phyloP scores from a whole-genome alignment of 352 stramenopile species.

The Pythium folliculosum region DNA sequence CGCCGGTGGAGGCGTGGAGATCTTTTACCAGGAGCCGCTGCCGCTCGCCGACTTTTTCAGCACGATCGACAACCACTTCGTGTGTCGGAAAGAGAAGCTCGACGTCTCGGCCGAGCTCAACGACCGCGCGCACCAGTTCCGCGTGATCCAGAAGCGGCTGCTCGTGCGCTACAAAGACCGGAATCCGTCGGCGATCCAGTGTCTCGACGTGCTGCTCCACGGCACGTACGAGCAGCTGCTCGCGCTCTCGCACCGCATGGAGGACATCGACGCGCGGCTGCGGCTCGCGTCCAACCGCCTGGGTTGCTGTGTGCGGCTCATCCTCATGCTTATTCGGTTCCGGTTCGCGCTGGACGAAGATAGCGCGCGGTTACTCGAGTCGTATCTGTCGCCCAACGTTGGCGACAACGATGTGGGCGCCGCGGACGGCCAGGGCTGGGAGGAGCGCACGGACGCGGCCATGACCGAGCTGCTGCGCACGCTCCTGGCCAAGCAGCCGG shows the following conservation, averaged over 20 bases:
- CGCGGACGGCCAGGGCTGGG: conserved; percentile 76
- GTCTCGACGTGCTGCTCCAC: conserved; percentile 83
- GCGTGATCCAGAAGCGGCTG: conserved; percentile 89
- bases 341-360: conserved; percentile 77
- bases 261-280: conserved; percentile 60
- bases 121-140: conserved; percentile 85
- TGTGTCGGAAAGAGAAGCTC: conserved; percentile 58
- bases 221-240: conserved; percentile 87
- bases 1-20: conserved; percentile 31
- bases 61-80: conserved; percentile 88
- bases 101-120: conserved; percentile 75
- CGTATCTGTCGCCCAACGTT: conserved; percentile 72
- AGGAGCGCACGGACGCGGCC: conserved; percentile 80
- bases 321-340: conserved; percentile 81
- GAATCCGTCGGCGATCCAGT: conserved; percentile 77
- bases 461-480: conserved; percentile 88
- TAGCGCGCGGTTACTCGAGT: conserved; percentile 57
- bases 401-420: conserved; percentile 46
- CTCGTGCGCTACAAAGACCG: conserved; percentile 90
- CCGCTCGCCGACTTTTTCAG: conserved; percentile 86
- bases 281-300: conserved; percentile 58
- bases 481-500: conserved; percentile 63
- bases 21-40: conserved; percentile 85
- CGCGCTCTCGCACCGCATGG: conserved; percentile 68
- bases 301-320: conserved; percentile 70